phyloP scores from a whole-genome alignment of 768 basidiomycete species.

The Pulveroboletus sp. region DNA sequence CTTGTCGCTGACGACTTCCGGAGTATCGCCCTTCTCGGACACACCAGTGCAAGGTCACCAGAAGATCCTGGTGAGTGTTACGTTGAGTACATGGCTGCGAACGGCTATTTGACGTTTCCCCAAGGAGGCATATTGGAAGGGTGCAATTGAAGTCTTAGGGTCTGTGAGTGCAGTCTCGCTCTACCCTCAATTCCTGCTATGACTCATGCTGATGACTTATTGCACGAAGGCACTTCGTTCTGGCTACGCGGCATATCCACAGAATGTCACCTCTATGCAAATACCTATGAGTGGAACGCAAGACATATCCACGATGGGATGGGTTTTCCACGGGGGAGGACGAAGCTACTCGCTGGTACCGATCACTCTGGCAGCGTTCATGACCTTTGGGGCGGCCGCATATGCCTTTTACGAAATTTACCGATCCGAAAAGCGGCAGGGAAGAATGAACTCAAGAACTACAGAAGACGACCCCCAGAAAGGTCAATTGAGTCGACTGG shows the following conservation, averaged over 20 bases:
- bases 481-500: neutral
- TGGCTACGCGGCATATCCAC: neutral
- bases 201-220: neutral
- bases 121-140: neutral
- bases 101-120: neutral
- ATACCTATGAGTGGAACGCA: neutral
- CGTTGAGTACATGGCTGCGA: too few species aligned
- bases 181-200: neutral
- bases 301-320: neutral
- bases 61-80: neutral
- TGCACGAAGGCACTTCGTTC: neutral
- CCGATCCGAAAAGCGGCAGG: neutral
- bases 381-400: neutral
- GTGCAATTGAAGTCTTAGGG: neutral
- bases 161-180: neutral
- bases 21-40: neutral
- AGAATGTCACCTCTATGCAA: neutral
- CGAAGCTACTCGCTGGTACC: neutral
- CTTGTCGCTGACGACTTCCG: neutral
- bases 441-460: fast-evolving
- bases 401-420: neutral
- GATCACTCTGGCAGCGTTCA: neutral
- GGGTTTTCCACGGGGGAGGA: neutral
- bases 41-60: neutral
- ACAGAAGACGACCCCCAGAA: fast-evolving